Evolutionary conservation across 352 stramenopile species (phyloP).

Genomic region (Phytophthora citricola): DNA sequence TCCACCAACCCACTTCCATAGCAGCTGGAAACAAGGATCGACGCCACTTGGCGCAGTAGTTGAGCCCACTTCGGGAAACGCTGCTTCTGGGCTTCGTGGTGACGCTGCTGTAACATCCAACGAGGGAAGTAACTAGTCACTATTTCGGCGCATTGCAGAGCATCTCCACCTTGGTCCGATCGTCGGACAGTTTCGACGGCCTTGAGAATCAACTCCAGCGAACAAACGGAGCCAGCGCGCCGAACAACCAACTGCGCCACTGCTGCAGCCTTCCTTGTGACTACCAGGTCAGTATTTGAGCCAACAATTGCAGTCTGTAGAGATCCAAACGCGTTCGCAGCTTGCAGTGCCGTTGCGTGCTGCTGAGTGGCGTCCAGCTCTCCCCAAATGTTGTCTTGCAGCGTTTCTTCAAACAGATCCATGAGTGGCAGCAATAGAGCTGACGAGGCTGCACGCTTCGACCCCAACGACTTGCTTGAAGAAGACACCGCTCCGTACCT

Average conservation of each 20-base stretch:
- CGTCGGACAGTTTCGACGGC: slow-evolving; percentile 30
- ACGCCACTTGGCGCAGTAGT: slow-evolving; percentile 42
- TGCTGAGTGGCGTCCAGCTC: slow-evolving; percentile 51
- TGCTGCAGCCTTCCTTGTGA: slow-evolving; percentile 31
- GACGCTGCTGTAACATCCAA: slow-evolving; percentile 49
- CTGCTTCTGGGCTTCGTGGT: slow-evolving; percentile 57
- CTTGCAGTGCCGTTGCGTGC: slow-evolving; percentile 42
- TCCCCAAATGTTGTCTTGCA: slow-evolving; percentile 29
- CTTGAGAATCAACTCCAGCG: slow-evolving; percentile 44
- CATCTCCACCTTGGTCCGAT: slow-evolving; percentile 1
- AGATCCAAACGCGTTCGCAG: slow-evolving; percentile 51
- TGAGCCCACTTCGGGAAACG: slow-evolving; percentile 56
- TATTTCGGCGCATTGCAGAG: slow-evolving; percentile 43
- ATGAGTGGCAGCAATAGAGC: slow-evolving; percentile 49
- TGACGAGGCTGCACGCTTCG: slow-evolving; percentile 23
- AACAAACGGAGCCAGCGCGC: slow-evolving; percentile 42
- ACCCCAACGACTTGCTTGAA: slow-evolving; percentile 4
- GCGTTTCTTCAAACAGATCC: slow-evolving; percentile 39
- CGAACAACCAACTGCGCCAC: slow-evolving; percentile 42
- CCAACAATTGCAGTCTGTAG: slow-evolving; percentile 23
- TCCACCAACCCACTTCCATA: background rate
- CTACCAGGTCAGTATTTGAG: slow-evolving; percentile 15
- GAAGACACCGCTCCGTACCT: slow-evolving; percentile 20
- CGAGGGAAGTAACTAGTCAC: slow-evolving; percentile 39
- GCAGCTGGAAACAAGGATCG: slow-evolving; percentile 32